Percentiles rank a stretch among this genome's conserved stretches.
Conservation (phyloP, 1,284 basidiomycete genomes). For the Phellopilus nigrolimitatus region DNA sequence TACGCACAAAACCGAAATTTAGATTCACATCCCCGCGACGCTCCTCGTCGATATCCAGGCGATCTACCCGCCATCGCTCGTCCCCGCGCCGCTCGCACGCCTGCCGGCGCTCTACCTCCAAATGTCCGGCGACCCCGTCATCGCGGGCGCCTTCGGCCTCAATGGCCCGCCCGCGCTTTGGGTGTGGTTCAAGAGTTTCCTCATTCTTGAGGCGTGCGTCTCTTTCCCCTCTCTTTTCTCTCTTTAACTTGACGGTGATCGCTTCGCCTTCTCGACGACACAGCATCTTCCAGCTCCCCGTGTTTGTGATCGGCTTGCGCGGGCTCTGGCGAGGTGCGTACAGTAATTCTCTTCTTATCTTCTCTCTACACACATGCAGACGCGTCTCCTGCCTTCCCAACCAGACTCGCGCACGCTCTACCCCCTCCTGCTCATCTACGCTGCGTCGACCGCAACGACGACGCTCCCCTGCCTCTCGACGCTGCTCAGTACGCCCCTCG, state of each 20-base stretch:
- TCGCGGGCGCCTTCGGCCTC: slow-evolving; percentile 47
- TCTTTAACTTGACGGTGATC: slow-evolving; percentile 28
- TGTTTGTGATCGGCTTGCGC: slow-evolving; percentile 64
- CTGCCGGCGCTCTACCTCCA: slow-evolving; percentile 45
- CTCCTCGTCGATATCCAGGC: slow-evolving; percentile 65
- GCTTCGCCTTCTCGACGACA: neutral
- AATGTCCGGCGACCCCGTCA: slow-evolving; percentile 58
- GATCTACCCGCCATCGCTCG: slow-evolving; percentile 49
- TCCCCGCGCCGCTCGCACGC: slow-evolving; percentile 42
- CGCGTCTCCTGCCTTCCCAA: slow-evolving; percentile 22
- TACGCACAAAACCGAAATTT: neutral
- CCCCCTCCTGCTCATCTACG: slow-evolving; percentile 64
- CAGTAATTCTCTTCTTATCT: neutral
- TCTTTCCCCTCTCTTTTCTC: slow-evolving; percentile 20
- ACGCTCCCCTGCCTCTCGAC: slow-evolving; percentile 65
- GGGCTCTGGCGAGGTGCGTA: slow-evolving; percentile 61
- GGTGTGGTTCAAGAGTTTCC: slow-evolving; percentile 66
- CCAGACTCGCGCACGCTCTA: slow-evolving; percentile 46
- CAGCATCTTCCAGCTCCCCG: slow-evolving; percentile 72
- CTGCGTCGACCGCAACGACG: slow-evolving; percentile 73
- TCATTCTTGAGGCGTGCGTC: slow-evolving; percentile 46
- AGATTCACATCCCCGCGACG: slow-evolving; percentile 63
- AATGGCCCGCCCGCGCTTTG: slow-evolving; percentile 36
- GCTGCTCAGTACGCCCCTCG: slow-evolving; percentile 45
- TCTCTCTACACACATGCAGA: neutral